Evolutionary conservation across 1,284 basidiomycete genomes (phyloP).

Genomic region (Boletellus dicymbophilus): DNA sequence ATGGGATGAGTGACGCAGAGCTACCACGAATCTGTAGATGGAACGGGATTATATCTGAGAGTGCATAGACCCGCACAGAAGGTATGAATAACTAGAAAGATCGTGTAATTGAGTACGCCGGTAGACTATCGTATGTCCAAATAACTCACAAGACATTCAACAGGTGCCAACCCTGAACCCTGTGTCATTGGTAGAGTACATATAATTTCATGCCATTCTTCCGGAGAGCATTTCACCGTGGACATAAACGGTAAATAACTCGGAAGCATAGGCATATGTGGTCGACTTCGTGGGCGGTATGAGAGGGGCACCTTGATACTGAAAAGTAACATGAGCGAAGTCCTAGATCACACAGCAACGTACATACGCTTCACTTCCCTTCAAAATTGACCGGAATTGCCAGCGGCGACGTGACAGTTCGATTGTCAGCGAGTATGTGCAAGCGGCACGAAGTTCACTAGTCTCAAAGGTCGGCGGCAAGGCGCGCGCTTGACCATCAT

Average conservation of each 20-base stretch:
- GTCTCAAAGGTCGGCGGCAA: constrained; percentile 29
- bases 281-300: constrained; percentile 27
- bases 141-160: constrained; percentile 31
- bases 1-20: constrained; percentile 26
- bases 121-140: background rate
- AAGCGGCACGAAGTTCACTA: constrained; percentile 8
- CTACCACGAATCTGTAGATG: constrained; percentile 33
- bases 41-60: constrained; percentile 34
- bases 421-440: constrained; percentile 29
- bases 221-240: constrained; percentile 33
- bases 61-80: constrained; percentile 23
- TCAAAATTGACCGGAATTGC: constrained; percentile 23
- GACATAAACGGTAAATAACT: constrained; percentile 25
- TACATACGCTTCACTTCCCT: constrained; percentile 20
- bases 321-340: background rate
- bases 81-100: constrained; percentile 30
- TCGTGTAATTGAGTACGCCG: background rate
- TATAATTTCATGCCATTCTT: constrained; percentile 33
- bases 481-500: constrained; percentile 15
- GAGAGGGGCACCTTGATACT: constrained; percentile 27
- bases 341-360: background rate
- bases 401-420: constrained; percentile 23
- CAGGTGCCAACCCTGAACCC: constrained; percentile 20
- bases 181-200: constrained; percentile 22
- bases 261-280: constrained; percentile 28